Percentiles rank a stretch among this genome's conserved stretches.
Conservation (phyloP, 306 rosid genomes). For the Fagus sylvatica region DNA sequence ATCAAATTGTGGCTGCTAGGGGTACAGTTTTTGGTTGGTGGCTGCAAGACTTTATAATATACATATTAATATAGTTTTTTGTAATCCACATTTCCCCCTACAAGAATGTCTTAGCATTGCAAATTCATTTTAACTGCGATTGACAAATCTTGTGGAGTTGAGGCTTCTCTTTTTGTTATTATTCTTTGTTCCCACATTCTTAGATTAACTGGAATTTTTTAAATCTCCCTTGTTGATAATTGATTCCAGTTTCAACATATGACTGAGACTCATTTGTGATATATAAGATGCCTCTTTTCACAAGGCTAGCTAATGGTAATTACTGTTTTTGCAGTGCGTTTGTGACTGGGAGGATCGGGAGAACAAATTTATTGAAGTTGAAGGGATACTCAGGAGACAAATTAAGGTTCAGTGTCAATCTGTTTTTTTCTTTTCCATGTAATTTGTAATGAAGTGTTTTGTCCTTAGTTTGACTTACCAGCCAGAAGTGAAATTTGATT, state of each 20-base stretch:
- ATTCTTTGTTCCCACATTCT: not conserved
- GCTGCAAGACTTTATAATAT: not conserved
- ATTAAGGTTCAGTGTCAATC: conserved; percentile 66
- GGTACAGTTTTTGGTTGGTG: not conserved
- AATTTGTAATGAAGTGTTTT: conserved; percentile 7
- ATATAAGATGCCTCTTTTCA: not conserved
- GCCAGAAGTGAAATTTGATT: not conserved
- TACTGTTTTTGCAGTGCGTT: conserved; percentile 60
- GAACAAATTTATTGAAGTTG: conserved; percentile 86
- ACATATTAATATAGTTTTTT: not conserved
- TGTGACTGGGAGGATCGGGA: conserved; percentile 99
- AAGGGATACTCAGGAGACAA: conserved; percentile 88
- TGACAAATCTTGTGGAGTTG: not conserved
- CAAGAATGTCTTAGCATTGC: not conserved
- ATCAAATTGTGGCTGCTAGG: not conserved
- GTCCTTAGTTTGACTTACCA: not conserved
- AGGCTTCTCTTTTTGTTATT: not conserved
- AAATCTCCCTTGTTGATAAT: not conserved
- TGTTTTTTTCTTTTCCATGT: not conserved
- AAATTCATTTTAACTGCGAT: not conserved
- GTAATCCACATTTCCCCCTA: not conserved
- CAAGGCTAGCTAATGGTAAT: not conserved
- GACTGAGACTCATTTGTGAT: not conserved
- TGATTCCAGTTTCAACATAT: not conserved
- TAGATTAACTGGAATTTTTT: not conserved